Evolutionary conservation across 116 monocot species (phyloP).

Genomic region (Trichopus zeylanicus): DNA sequence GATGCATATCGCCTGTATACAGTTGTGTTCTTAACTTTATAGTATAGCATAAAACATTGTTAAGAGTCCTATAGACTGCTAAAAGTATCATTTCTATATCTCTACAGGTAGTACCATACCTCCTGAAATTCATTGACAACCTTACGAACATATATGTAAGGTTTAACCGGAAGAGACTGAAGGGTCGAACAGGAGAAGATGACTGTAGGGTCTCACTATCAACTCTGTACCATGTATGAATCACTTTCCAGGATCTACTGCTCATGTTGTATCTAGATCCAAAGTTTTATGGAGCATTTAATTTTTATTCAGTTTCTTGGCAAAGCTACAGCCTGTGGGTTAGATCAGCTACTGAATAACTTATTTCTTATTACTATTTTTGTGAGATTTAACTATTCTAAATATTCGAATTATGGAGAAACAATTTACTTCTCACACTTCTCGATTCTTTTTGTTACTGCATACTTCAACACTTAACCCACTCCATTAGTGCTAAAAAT

Average conservation of each 20-base stretch:
- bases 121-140: conserved; percentile 91
- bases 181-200: conserved; percentile 96
- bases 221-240: conserved; percentile 86
- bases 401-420: too few species aligned
- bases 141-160: conserved; percentile 98
- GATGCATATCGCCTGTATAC: conserved; percentile 95
- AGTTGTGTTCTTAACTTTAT: conserved; percentile 26
- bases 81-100: conserved; percentile 2
- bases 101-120: conserved; percentile 78
- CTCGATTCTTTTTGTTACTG: too few species aligned
- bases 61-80: neutral
- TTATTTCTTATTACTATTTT: too few species aligned
- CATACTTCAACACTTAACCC: too few species aligned
- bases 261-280: too few species aligned
- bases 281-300: neutral
- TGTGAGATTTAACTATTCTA: too few species aligned
- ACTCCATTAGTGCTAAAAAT: too few species aligned
- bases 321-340: too few species aligned
- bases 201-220: conserved; percentile 92
- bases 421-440: too few species aligned
- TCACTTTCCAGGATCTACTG: neutral
- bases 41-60: neutral
- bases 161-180: conserved; percentile 93
- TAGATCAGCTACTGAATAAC: too few species aligned
- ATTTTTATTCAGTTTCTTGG: neutral